Base-by-base conservation (phyloP, 2,329 filamentous ascomycete species). In the Diaporthe ilicicola region DNA sequence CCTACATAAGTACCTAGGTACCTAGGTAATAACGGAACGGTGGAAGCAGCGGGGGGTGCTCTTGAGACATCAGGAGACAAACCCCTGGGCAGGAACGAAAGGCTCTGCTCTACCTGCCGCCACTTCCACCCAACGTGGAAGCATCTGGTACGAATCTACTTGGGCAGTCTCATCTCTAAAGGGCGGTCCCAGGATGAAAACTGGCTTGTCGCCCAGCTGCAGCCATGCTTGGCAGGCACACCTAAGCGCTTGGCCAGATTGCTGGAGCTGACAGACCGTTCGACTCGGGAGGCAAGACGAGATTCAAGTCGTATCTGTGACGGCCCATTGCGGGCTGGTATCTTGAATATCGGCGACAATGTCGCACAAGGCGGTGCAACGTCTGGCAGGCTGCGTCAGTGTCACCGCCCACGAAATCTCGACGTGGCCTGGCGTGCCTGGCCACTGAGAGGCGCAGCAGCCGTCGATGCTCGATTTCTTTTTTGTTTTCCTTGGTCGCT, bases 361-460 rank as follows among this genome's bases (percentile, higher is more conserved):
- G 42, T 62, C 15, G 27, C 27, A 62, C 56, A 17, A 17, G 56
- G 56, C 39, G 22, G 56, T 62, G 56, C 55, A 59, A 34, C 39
- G 56, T 46, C 56, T 62, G 2, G 24, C 56, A n/a, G 42, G 27
- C 59, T 48, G 42, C 59, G 42, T 34, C 56, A 34, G n/a, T 13
- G 42, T 62, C 48, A 34, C 59, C 29, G 59, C 42, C 42, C 46
- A 9, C 27, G 9, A 27, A 4, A 62, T 34, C 27, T 34, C 59
- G 29, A 62, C 22, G 12, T 27, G 37, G 8, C 34, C 55, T 27
- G 34, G 17, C 55, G 19, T 22, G 8, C 34, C 55, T 27, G 34
- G 17, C 55, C 15, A 42, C 15, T 56, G 12, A 32, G 32, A 22
- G 29, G 51, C 17, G 51, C 51, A 55, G 51, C 19, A 44, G 37